Evolutionary conservation across 371 early-diverging fungal species (phyloP).

Genomic region (Phascolomyces articulosus): DNA sequence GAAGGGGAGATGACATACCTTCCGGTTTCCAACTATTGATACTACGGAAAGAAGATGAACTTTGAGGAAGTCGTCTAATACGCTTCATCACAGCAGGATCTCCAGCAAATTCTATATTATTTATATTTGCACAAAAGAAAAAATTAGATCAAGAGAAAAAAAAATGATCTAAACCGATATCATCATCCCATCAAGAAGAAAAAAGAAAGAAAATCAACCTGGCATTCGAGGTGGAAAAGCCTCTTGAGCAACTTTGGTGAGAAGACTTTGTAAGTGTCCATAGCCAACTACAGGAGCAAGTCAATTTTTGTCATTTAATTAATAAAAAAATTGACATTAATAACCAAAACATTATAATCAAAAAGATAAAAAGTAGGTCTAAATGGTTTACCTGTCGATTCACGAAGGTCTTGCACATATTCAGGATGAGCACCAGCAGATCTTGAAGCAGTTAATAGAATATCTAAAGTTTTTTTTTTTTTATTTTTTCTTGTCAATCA

Average conservation of each 20-base stretch:
- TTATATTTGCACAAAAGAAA: not conserved
- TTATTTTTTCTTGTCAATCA: no score
- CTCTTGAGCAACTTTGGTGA: slow-evolving; percentile 45
- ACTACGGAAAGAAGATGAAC: slow-evolving; percentile 31
- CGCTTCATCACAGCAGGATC: slow-evolving; percentile 42
- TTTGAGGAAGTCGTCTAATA: slow-evolving; percentile 39
- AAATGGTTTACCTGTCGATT: not conserved
- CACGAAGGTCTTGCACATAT: not conserved
- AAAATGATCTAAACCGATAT: no score
- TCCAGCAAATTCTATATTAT: slow-evolving; percentile 43
- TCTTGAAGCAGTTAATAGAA: not conserved
- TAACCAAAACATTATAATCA: not conserved
- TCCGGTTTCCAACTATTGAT: slow-evolving; percentile 52
- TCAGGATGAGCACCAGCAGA: not conserved
- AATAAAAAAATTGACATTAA: not conserved
- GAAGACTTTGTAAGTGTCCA: slow-evolving; percentile 47
- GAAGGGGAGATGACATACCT: slow-evolving; percentile 17
- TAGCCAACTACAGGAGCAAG: slow-evolving; percentile 40
- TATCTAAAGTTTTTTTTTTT: not conserved
- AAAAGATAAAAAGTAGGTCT: no score
- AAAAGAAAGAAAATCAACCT: slow-evolving; percentile 39
- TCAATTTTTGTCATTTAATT: no score
- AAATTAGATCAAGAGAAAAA: not conserved
- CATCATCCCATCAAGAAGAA: no score
- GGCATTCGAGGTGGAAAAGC: slow-evolving; percentile 54